Percentiles rank a stretch among this genome's conserved stretches.
These are phyloP conservation scores for Westerdykella ornata DNA, from an alignment of 2,329 filamentous ascomycete species.

Conservation along the genomic window DNA sequence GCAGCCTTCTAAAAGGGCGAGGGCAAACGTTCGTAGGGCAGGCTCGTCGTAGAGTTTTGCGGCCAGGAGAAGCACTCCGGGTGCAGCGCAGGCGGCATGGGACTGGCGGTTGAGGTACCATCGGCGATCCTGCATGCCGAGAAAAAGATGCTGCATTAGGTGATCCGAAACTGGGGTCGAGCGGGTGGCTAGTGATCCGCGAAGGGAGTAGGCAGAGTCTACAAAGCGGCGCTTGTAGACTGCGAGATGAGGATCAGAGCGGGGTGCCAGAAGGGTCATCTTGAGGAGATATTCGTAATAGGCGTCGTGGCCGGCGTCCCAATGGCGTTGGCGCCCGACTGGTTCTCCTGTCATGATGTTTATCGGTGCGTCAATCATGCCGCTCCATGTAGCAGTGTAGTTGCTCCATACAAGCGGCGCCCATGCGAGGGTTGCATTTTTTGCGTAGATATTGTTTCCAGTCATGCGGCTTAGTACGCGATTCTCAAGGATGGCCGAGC, in stretches of 20 bases:
- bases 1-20: slow-evolving; percentile 38
- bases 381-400: slow-evolving; percentile 35
- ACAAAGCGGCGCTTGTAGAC: slow-evolving; percentile 32
- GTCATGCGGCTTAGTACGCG: slow-evolving; percentile 38
- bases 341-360: slow-evolving; percentile 40
- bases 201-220: slow-evolving; percentile 32
- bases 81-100: slow-evolving; percentile 39
- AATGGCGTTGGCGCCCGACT: slow-evolving; percentile 35
- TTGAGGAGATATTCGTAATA: slow-evolving; percentile 42
- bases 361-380: slow-evolving; percentile 39
- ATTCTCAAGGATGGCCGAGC: slow-evolving; percentile 43
- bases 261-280: slow-evolving; percentile 34
- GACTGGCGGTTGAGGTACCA: slow-evolving; percentile 36
- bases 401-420: slow-evolving; percentile 42
- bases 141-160: slow-evolving; percentile 36
- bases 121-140: slow-evolving; percentile 29
- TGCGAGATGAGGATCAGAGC: slow-evolving; percentile 28
- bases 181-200: slow-evolving; percentile 31
- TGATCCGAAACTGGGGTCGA: slow-evolving; percentile 30
- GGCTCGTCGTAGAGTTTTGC: slow-evolving; percentile 27
- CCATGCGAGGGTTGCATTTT: slow-evolving; percentile 41
- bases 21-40: slow-evolving; percentile 31
- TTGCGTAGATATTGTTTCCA: slow-evolving; percentile 35
- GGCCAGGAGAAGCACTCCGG: slow-evolving; percentile 38
- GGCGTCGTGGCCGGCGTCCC: slow-evolving; percentile 42